Evolutionary conservation across 1,284 basidiomycete species (phyloP).

Genomic region (Ceratobasidium sp.): DNA sequence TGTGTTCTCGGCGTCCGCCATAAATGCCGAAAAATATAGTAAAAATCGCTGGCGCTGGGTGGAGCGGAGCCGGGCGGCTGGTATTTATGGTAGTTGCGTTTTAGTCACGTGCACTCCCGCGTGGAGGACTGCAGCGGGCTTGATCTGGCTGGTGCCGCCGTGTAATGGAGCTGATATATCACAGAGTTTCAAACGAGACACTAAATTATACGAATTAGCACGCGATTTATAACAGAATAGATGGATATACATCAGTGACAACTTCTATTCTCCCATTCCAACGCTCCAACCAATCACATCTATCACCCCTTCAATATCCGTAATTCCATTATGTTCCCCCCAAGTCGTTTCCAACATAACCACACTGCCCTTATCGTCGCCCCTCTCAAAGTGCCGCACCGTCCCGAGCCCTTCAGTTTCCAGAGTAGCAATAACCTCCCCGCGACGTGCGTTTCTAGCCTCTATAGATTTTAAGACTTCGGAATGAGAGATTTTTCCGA

Average conservation of each 20-base stretch:
- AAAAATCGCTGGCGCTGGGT: not conserved
- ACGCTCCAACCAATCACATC: slow-evolving; percentile 66
- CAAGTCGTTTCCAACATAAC: slow-evolving; percentile 71
- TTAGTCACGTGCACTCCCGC: no score
- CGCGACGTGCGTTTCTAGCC: slow-evolving; percentile 59
- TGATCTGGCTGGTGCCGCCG: no score
- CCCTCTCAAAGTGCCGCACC: slow-evolving; percentile 65
- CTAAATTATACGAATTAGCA: no score
- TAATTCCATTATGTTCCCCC: slow-evolving; percentile 75
- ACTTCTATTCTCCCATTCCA: slow-evolving; percentile 4
- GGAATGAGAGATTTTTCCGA: slow-evolving; percentile 11
- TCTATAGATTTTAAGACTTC: slow-evolving; percentile 55
- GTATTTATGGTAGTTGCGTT: no score
- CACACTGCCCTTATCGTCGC: slow-evolving; percentile 62
- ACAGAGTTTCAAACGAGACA: no score
- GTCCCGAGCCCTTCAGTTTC: slow-evolving; percentile 70
- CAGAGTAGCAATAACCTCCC: slow-evolving; percentile 63
- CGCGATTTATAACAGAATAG: no score
- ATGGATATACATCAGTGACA: no score
- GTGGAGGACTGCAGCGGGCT: no score
- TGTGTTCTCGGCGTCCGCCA: slow-evolving; percentile 17
- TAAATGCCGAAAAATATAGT: not conserved
- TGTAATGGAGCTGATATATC: no score
- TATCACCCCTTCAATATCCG: slow-evolving; percentile 76
- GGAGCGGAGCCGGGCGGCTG: no score